A percentile compares a stretch with the other conserved stretches of the same genome.
phyloP scores from a whole-genome alignment of 1,284 basidiomycete species.

The Uromyces viciae-fabae region DNA sequence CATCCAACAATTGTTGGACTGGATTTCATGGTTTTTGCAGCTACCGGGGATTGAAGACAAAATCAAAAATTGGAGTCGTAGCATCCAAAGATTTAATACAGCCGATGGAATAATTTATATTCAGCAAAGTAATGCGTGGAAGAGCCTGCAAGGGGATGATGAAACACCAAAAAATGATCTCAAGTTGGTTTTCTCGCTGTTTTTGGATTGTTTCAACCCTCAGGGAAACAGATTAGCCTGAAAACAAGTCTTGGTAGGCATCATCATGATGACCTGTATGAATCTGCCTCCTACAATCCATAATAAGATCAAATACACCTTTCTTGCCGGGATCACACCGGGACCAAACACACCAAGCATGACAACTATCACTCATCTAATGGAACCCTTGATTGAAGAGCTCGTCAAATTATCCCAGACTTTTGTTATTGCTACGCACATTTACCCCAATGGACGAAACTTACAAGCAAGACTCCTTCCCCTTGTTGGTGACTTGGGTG shows the following conservation, averaged over 20 bases:
- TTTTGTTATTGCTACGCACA: neutral
- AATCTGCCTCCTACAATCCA: neutral
- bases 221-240: conserved; percentile 13
- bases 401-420: neutral
- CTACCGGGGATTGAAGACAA: neutral
- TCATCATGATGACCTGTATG: conserved; percentile 10
- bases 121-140: neutral
- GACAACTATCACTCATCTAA: conserved; percentile 14
- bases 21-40: neutral
- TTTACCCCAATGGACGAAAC: neutral
- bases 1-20: neutral
- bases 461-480: neutral
- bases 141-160: neutral
- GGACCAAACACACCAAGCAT: neutral
- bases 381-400: conserved; percentile 7
- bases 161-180: neutral
- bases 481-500: conserved; percentile 22
- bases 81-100: neutral
- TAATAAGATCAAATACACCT: neutral
- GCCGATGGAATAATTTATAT: neutral
- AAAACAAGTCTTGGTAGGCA: conserved; percentile 5
- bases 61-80: neutral
- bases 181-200: neutral
- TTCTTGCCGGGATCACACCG: conserved; percentile 10
- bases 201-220: conserved; percentile 32